Percentiles rank a stretch among this genome's conserved stretches.
These are phyloP conservation scores for Xerocomus amazonicus DNA, from an alignment of 1,284 basidiomycete species.

Conservation along the genomic window DNA sequence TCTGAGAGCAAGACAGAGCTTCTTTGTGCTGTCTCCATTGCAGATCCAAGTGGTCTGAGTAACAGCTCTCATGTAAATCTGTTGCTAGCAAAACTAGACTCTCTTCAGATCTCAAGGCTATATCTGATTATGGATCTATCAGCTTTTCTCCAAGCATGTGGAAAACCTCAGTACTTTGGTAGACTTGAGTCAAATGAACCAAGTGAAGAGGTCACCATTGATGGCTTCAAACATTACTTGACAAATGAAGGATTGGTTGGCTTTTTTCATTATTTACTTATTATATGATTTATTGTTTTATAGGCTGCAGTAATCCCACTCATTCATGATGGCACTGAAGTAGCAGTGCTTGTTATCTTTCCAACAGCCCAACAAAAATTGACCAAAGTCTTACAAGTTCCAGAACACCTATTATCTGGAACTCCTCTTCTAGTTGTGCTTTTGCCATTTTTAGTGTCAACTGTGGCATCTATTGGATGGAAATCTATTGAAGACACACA, in stretches of 20 bases:
- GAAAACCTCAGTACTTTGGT: constrained; percentile 49
- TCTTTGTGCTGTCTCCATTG: constrained; percentile 47
- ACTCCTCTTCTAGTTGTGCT: constrained; percentile 26
- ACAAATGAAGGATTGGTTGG: constrained; percentile 41
- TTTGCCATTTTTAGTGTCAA: constrained; percentile 26
- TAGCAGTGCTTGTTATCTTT: constrained; percentile 45
- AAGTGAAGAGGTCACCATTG: constrained; percentile 40
- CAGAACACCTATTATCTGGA: constrained; percentile 18
- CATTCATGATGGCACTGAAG: constrained; percentile 41
- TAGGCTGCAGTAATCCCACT: constrained; percentile 53
- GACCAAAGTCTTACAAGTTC: constrained; percentile 31
- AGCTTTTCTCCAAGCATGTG: constrained; percentile 46
- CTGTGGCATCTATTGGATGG: constrained; percentile 15
- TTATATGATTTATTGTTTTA: constrained; percentile 1
- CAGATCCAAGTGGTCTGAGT: constrained; percentile 41
- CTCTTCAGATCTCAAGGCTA: constrained; percentile 44
- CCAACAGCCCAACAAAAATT: constrained; percentile 31
- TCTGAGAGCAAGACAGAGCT: constrained; percentile 35
- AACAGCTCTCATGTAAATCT: constrained; percentile 50
- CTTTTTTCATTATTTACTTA: constrained; percentile 4
- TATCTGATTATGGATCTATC: constrained; percentile 45
- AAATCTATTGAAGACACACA: constrained; percentile 14
- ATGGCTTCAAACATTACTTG: constrained; percentile 46
- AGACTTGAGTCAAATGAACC: constrained; percentile 39
- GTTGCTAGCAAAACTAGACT: constrained; percentile 38